These are phyloP conservation scores for Physocladia obscura DNA, from an alignment of 192 early-diverging fungal genomes.

Conservation along the genomic window DNA sequence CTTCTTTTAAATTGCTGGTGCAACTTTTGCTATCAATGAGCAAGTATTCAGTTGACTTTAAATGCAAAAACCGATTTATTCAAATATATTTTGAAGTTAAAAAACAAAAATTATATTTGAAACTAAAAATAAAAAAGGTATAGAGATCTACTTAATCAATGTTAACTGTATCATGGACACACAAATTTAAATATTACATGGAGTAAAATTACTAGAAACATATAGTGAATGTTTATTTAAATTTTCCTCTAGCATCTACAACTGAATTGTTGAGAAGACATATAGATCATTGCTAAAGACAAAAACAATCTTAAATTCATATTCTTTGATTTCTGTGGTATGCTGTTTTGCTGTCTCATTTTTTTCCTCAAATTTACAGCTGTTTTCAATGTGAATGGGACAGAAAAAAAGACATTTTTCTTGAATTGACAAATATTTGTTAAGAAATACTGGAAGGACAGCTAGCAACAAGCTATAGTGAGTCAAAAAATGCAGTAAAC, in stretches of 20 bases:
- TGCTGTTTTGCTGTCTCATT: constrained; percentile 26
- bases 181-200: constrained; percentile 89
- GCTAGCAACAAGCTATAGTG: too few species aligned
- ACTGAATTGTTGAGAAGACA: background rate
- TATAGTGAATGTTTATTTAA: background rate
- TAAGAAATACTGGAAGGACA: too few species aligned
- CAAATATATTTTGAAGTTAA: background rate
- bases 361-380: background rate
- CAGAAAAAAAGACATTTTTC: too few species aligned
- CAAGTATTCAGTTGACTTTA: constrained; percentile 64
- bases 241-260: background rate
- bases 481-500: background rate
- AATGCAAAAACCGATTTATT: constrained; percentile 49
- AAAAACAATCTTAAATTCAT: constrained; percentile 67
- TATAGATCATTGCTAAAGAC: constrained; percentile 8
- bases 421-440: too few species aligned
- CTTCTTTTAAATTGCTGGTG: too few species aligned
- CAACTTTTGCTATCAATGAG: too few species aligned
- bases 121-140: too few species aligned
- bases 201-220: constrained; percentile 42
- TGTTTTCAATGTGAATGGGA: background rate
- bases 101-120: too few species aligned
- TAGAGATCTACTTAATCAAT: constrained; percentile 79
- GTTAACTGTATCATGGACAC: constrained; percentile 79
- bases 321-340: constrained; percentile 86